Evolutionary conservation across 2,329 filamentous ascomycete genomes (phyloP).

Genomic region (Colletotrichum lentis): DNA sequence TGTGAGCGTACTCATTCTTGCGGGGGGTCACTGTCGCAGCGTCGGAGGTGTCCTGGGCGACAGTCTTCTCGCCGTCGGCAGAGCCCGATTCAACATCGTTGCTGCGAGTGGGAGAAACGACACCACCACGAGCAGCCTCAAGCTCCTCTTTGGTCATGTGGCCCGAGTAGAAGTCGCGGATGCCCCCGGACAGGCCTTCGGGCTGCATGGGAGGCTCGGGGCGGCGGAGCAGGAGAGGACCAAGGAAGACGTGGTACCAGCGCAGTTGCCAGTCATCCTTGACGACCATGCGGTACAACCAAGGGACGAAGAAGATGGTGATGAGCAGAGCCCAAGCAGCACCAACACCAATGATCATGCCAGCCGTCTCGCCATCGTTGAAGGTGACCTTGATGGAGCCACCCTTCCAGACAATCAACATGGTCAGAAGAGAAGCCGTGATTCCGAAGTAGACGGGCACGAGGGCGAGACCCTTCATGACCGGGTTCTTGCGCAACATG

Average conservation of each 20-base stretch:
- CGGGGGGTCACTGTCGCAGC: constrained; percentile 30
- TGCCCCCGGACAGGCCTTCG: constrained; percentile 45
- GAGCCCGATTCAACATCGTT: constrained; percentile 42
- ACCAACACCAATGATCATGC: constrained; percentile 59
- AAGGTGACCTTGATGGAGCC: constrained; percentile 36
- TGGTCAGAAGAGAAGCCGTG: constrained; percentile 50
- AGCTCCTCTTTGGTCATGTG: constrained; percentile 59
- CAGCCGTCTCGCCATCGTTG: constrained; percentile 50
- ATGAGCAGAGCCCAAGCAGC: constrained; percentile 55
- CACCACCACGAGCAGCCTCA: constrained; percentile 46
- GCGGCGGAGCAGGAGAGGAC: constrained; percentile 57
- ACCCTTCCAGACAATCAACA: constrained; percentile 40
- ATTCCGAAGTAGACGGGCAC: constrained; percentile 67
- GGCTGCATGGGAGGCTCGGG: constrained; percentile 48
- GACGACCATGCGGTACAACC: constrained; percentile 61
- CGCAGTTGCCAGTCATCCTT: constrained; percentile 65
- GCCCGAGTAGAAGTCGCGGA: constrained; percentile 61
- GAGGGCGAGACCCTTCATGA: constrained; percentile 51
- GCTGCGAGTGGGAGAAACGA: constrained; percentile 10
- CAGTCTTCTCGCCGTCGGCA: constrained; percentile 44
- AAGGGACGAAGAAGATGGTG: constrained; percentile 61
- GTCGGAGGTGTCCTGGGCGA: constrained; percentile 41
- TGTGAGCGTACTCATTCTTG: constrained; percentile 24
- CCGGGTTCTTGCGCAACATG: constrained; percentile 53
- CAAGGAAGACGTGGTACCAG: constrained; percentile 58